Evolutionary conservation across 177 flowering plant species (phyloP), one percentile per base, ranked within the genome.

Genomic region (Telopea speciosissima): DNA sequence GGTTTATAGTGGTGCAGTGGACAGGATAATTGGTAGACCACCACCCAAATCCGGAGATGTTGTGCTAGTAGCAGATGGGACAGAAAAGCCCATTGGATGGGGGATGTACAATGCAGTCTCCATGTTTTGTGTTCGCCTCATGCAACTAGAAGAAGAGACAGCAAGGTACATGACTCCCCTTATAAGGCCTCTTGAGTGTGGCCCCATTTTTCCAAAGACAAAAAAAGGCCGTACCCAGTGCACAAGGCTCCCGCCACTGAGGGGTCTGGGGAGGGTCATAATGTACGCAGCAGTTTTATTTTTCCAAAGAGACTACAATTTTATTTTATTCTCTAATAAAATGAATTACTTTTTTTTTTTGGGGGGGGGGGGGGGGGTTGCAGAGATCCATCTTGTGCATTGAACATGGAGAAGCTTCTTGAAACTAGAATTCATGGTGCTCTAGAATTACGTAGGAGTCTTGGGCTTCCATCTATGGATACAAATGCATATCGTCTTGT

Each of bases 1-100:
- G 97, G 96, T 95, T 24, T 95, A 95, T 65, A 95, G 96, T 75
- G 97, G 99, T 65, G 99, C 99, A 40, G 92, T 95, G 63, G 97
- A 95, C 79, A 86, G 97, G 71, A 89, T 95, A 31, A 81, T 95
- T 56, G 97, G 99, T 64, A 86, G 86, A 67, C 97, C 97, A 62
- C 96, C 93, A 11, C 97, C 99, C 2, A 83, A 77, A 75, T 92
- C 96, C n/a, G 99, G 99, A 16, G 97, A 95, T 69, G 66, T 87
- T 65, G 99, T 95, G 52, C 81, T 95, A 31, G 97, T 95, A 7
- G 88, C 97, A 76, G 96, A 95, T 83, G 99, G 97, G 7, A 74
- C 90, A 1, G 94, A 91, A 76, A 91, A 86, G 68, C 96, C 97
- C n/a, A 87, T 95, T 52, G 97, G 90, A 9, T 95, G 99, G 97